These are phyloP conservation scores for Dactylonectria macrodidyma DNA, from an alignment of 2,329 filamentous ascomycete genomes.

Conservation along the genomic window DNA sequence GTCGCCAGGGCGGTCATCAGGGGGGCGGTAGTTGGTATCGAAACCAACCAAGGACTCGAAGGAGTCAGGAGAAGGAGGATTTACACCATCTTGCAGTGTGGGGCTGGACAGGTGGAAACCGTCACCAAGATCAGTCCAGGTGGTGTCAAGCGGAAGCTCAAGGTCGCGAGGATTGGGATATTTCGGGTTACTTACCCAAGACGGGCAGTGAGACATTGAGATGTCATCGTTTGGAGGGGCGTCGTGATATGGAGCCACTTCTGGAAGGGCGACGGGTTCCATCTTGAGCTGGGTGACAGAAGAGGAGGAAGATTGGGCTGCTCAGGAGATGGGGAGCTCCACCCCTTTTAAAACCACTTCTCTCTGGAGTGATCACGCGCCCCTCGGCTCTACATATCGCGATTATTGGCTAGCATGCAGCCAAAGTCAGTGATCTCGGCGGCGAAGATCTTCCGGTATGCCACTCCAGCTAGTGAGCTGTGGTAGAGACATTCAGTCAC, in stretches of 20 bases:
- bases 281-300: not conserved
- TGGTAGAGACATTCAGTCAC: slow-evolving; percentile 78
- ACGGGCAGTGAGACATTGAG: not conserved
- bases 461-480: slow-evolving; percentile 56
- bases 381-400: not conserved
- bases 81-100: not conserved
- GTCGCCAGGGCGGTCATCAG: not conserved
- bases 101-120: not conserved
- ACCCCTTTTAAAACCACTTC: not conserved
- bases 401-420: not conserved
- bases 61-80: not conserved
- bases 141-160: not conserved
- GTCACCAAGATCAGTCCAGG: not conserved
- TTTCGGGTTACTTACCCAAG: not conserved
- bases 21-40: not conserved
- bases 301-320: not conserved
- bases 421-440: not conserved
- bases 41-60: not conserved
- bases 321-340: not conserved
- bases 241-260: not conserved
- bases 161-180: not conserved
- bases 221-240: not conserved
- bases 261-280: not conserved
- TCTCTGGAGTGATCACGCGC: not conserved
- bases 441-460: not conserved